Evolutionary conservation across 148 eudicot genomes (phyloP).

Genomic region (Polygonum aviculare): DNA sequence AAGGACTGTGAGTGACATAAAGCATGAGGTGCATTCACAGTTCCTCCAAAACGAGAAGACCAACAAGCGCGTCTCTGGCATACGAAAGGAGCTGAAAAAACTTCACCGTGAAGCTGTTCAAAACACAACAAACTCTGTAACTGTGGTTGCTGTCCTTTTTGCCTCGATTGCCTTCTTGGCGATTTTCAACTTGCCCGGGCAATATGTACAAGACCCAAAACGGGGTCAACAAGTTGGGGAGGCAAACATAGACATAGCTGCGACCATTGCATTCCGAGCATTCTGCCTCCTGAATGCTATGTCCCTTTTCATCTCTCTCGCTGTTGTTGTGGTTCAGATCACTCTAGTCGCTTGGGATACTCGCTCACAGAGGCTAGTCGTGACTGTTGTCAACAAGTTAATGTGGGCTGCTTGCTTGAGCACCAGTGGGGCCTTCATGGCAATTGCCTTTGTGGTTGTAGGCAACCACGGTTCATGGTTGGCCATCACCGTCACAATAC

Average conservation of each 20-base stretch:
- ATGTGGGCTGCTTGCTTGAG: slow-evolving; percentile 94
- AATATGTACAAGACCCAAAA: slow-evolving; percentile 15
- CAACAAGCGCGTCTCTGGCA: slow-evolving; percentile 67
- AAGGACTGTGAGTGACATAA: slow-evolving; percentile 82
- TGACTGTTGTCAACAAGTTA: slow-evolving; percentile 71
- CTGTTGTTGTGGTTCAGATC: slow-evolving; percentile 87
- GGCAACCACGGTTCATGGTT: slow-evolving; percentile 64
- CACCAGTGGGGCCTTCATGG: slow-evolving; percentile 73
- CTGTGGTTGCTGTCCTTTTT: slow-evolving; percentile 75
- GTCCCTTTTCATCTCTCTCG: slow-evolving; percentile 70
- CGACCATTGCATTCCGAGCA: slow-evolving; percentile 42
- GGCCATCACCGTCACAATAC: slow-evolving; percentile 48
- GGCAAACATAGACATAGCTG: slow-evolving; percentile 37
- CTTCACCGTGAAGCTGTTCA: slow-evolving; percentile 89
- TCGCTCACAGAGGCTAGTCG: slow-evolving; percentile 59
- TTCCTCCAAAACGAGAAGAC: slow-evolving; percentile 74
- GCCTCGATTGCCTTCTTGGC: slow-evolving; percentile 91
- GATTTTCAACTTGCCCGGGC: slow-evolving; percentile 74
- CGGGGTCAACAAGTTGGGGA: slow-evolving; percentile 42
- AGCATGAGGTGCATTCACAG: slow-evolving; percentile 81
- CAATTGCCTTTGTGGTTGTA: slow-evolving; percentile 68
- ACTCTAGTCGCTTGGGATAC: slow-evolving; percentile 90
- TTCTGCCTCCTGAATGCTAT: slow-evolving; percentile 68
- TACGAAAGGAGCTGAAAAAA: slow-evolving; percentile 70
- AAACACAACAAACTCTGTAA: slow-evolving; percentile 77